Evolutionary conservation across 169 alveolate genomes (phyloP), one percentile per base, ranked within the genome.

Genomic region (Plasmodium chabaudi): DNA sequence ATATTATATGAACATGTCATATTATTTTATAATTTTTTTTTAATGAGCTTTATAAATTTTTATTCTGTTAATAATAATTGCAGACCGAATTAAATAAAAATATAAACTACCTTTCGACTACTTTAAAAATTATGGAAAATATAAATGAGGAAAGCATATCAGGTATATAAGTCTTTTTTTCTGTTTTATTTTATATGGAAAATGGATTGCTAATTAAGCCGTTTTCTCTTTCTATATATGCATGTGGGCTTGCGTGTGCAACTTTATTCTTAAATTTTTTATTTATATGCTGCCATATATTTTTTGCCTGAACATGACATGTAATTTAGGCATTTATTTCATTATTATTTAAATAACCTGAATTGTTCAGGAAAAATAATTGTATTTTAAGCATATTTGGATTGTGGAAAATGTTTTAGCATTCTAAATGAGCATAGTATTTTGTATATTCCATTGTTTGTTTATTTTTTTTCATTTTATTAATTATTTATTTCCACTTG

Each of bases 41-140:
- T 34, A 34, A 34, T 34, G 42, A 34, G 42, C 42, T 17, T 23
- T 4, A 19, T 23, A 15, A n/a, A 57, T 57, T 57, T 9, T 19
- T 25, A 39, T 27, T 64, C 21, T 64, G 21, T 4, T 64, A 4
- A 13, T 64, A 25, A 13, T 34, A 12, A 12, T 64, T 64, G 34
- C 34, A n/a, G 10, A 13, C 39, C 12, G 39, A 64, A 63, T 63
- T 27, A 25, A 39, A 57, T 19, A n/a, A 12, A 57, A 57, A 12
- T 15, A n/a, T 15, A 1, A 15, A 17, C 13, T 57, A 57, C 19
- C 7, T 57, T 17, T 19, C 65, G 17, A 57, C 65, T 57, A n/a
- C 19, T 64, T 13, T 64, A 23, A 5, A 27, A 34, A 64, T 34
- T 9, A 64, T 64, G 72, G 72, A 64, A 34, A 51, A 64, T 34